phyloP scores from a whole-genome alignment of 2,329 filamentous ascomycete genomes.

The Cercospora nicotianae region DNA sequence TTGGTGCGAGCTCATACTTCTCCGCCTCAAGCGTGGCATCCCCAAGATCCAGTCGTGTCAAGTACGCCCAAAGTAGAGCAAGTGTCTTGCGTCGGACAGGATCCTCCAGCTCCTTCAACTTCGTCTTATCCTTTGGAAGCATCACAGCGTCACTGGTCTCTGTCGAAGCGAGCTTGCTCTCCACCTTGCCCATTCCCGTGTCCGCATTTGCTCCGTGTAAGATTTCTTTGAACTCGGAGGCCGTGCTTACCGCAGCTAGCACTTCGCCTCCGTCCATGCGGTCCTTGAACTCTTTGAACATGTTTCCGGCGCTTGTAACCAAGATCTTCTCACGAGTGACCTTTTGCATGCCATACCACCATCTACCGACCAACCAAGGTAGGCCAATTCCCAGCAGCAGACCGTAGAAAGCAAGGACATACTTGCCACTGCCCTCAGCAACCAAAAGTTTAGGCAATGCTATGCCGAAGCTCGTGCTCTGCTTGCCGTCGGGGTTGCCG shows the following conservation, averaged over 20 bases:
- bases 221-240: slow-evolving; percentile 77
- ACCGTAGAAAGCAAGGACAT: slow-evolving; percentile 87
- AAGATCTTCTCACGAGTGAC: slow-evolving; percentile 91
- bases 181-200: slow-evolving; percentile 75
- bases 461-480: slow-evolving; percentile 96
- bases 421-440: slow-evolving; percentile 91
- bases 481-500: slow-evolving; percentile 95
- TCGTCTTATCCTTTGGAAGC: slow-evolving; percentile 70
- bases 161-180: slow-evolving; percentile 69
- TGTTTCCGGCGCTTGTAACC: slow-evolving; percentile 87
- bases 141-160: slow-evolving; percentile 59
- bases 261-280: slow-evolving; percentile 77
- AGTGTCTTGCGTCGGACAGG: slow-evolving; percentile 80
- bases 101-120: slow-evolving; percentile 77
- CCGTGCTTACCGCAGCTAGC: slow-evolving; percentile 76
- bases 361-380: slow-evolving; percentile 89
- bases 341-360: slow-evolving; percentile 97
- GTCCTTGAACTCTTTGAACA: slow-evolving; percentile 92
- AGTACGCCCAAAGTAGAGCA: slow-evolving; percentile 90
- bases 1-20: slow-evolving; percentile 86
- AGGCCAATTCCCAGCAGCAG: slow-evolving; percentile 83
- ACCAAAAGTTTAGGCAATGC: slow-evolving; percentile 91
- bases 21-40: slow-evolving; percentile 75
- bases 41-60: slow-evolving; percentile 81
- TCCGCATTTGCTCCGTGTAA: slow-evolving; percentile 79